phyloP scores from a whole-genome alignment of 1,284 basidiomycete species.

The Chiua sp. region DNA sequence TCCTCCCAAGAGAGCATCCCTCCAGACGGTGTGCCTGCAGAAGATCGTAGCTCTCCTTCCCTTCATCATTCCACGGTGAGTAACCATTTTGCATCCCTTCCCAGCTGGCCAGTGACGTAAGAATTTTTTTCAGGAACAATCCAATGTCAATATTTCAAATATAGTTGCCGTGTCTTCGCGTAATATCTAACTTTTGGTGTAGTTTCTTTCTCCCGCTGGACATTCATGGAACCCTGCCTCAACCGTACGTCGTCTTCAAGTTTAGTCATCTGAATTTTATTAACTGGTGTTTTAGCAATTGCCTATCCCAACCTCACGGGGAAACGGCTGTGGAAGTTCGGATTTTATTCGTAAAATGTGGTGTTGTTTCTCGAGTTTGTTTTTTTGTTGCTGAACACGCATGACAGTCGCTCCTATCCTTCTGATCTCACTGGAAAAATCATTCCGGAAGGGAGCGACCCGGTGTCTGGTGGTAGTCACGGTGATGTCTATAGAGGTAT shows the following conservation, averaged over 20 bases:
- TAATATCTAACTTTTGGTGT: not conserved
- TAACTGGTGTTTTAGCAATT: not conserved
- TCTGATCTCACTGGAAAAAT: constrained; percentile 22
- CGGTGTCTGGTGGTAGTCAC: constrained; percentile 26
- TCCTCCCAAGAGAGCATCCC: too few species aligned
- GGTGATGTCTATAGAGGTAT: constrained; percentile 27
- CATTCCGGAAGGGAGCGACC: constrained; percentile 10
- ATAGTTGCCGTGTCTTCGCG: not conserved
- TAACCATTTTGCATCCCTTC: too few species aligned
- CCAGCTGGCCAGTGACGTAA: too few species aligned
- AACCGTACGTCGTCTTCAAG: constrained; percentile 3
- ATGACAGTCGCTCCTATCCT: constrained; percentile 18
- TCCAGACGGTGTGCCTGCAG: too few species aligned
- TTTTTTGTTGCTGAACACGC: not conserved
- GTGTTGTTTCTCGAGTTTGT: not conserved
- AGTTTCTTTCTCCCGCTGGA: constrained; percentile 1
- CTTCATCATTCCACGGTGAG: too few species aligned
- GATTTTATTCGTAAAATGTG: constrained; percentile 21
- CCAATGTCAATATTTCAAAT: too few species aligned
- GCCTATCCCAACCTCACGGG: constrained; percentile 4
- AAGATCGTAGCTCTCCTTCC: too few species aligned
- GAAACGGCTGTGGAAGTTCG: constrained; percentile 8
- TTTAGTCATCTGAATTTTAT: not conserved
- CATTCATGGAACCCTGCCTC: not conserved
- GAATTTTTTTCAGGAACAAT: constrained; percentile 2